Evolutionary conservation across 805 yeast species (phyloP), one percentile per base, ranked within the genome.

Genomic region (Tetrapisispora phaffii): DNA sequence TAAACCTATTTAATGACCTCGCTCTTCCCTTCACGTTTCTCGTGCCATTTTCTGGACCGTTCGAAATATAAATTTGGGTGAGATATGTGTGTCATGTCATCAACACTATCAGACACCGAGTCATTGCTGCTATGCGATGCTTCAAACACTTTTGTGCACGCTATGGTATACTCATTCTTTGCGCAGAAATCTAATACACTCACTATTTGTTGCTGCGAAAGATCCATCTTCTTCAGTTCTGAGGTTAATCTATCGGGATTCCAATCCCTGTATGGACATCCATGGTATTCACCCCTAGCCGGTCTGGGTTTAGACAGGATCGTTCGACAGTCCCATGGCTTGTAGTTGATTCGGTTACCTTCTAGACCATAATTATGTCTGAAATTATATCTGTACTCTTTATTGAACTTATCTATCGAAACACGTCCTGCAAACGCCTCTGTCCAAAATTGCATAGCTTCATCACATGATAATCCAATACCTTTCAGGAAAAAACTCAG

Each of bases 1-100:
- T n/a, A n/a, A n/a, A n/a, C 7, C 22, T 21, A 34, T 21, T n/a
- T 21, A 12, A 10, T 22, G n/a, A 6, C 23, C 21, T 36, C 39
- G 5, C 12, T 15, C n/a, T 36, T 36, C 20, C 10, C 13, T 7
- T 24, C 33, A 6, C 26, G 31, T 21, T 41, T 41, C 28, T 34
- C 24, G 4, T 41, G 20, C 39, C 39, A 65, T 50, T 78, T 79
- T 50, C 82, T 69, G 23, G 85, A 78, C 54, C 94, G 73, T 51
- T 84, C 90, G 60, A 82, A 90, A 65, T 88, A 93, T 50, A 82
- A 73, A 58, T 89, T 88, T 5, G 98, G 97, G 67, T 88, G 95
- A 16, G 76, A 76, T 45, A 90, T 83, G 51, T 77, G 77, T 39
- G 77, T 71, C 48, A 76, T 80, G 47, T 78, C 82, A 16, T 65